Evolutionary conservation across 495 filamentous ascomycete genomes (phyloP), one percentile per base, ranked within the genome.

Genomic region (Parathielavia appendiculata): DNA sequence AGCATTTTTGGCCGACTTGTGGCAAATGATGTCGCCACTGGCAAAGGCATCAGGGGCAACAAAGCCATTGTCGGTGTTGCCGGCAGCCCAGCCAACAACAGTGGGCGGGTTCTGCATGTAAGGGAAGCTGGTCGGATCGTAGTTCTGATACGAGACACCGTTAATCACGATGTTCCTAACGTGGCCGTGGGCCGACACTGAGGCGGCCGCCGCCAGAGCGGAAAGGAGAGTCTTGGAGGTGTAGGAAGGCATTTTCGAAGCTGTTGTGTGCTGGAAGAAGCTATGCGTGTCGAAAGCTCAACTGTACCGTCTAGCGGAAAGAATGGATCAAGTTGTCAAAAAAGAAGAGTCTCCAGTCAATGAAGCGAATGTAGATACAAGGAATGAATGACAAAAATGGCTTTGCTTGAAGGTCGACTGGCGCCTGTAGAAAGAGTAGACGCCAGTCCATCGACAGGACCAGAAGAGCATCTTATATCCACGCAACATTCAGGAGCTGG

Each of bases 101-200:
- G 72, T 73, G 20, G 82, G 82, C 14, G 77, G 76, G 62, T 71
- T 65, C 39, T 60, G 59, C 57, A 64, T 67, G 57, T 72, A 79
- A 23, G 71, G 69, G 44, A 71, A 71, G 22, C 58, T 60, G 46
- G 64, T 67, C 32, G 75, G 73, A 48, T 79, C 72, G 45, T 67
- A 76, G 39, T 63, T 63, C 35, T 51, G 36, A 58, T 74, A 80
- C 49, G 73, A 81, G 20, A 71, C 69, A 20, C 82, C 84, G 63
- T 84, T 83, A 57, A 81, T 76, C 51, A 85, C 75, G 61, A 84
- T 76, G 58, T 82, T 80, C 14, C 69, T 73, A 23, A 86, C 82
- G 53, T 79, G 81, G 40, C 85, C 85, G 70, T 88, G 85, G 55
- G 80, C 82, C 56, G 77, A 75, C 41, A 85, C 82, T 40, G 79